Base-by-base conservation (phyloP, 2,329 filamentous ascomycete genomes). In the Penicillium olsonii region DNA sequence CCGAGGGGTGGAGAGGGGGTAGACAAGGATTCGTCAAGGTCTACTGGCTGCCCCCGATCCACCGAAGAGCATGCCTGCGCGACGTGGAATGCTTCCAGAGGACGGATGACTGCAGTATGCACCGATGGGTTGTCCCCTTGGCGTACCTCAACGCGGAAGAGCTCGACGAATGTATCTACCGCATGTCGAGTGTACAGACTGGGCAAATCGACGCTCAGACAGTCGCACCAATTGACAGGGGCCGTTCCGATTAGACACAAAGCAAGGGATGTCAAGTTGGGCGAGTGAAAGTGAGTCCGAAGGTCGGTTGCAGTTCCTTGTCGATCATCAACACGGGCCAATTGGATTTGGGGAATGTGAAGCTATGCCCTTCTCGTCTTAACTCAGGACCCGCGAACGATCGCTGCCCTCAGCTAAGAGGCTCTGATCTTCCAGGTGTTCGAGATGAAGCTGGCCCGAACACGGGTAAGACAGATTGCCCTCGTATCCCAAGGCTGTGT, bases 1-100 rank as follows among this genome's bases (percentile, higher is more conserved):
- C 38, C 54, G 38, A 42, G 45, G 45, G 45, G 43, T 33, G 14
- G 35, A 33, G 54, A 57, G 52, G 52, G 52, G 48, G 52, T 35
- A 42, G 50, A 53, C 45, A 53, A 53, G 55, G 50, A 56, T 58
- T 53, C 55, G 53, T 53, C 50, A 31, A 31, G 41, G 49, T 52
- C 53, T 53, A 61, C 55, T 55, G 14, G 34, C 35, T 50, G 37
- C 19, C 31, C 33, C 19, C 12, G 19, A 50, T 31, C 50, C 52
- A 57, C 52, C 27, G 37, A 19, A 12, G 53, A 41, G 52, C 40
- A 52, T 54, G 39, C 37, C 55, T 57, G 55, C 57, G 57, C 53
- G 57, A 52, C 29, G 42, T 27, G 50, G 57, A 57, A 61, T 60
- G 55, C 29, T 20, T 24, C 45, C 26, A 17, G 35, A 50, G 42